Evolutionary conservation across 225 moss, liverwort and hornwort species (phyloP), one percentile per base, ranked within the genome.

Genomic region (Sphagnum contortum): DNA sequence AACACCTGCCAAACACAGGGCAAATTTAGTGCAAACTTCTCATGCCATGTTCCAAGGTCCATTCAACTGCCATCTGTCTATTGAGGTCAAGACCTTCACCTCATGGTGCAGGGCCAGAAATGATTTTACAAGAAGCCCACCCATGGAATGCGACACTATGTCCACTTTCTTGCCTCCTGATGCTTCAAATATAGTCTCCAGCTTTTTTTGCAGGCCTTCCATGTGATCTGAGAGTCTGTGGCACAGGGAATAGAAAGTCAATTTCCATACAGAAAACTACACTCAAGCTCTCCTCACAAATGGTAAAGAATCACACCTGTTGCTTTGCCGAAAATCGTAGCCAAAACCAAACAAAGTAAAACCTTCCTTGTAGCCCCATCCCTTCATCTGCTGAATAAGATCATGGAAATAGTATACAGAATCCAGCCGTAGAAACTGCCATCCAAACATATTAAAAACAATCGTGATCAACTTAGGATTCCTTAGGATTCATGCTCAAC

Each of bases 251-350:
- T 29, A 29, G 29, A 29, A 29, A 29, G 29, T 29, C 29, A 29
- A 29, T 29, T 29, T 29, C 29, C 29, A 29, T 29, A 29, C 29
- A 29, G 29, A 29, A 29, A 29, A 29, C 0, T 29, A 29, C 29
- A 29, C 29, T 29, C 29, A 29, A 29, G 29, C 29, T 29, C 29
- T 29, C 29, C 29, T 29, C 29, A 29, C 29, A 29, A 29, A 29
- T 29, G 29, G 29, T 29, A 29, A 29, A 29, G 29, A 29, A 29
- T 29, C 29, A 60, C 61, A 96, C 96, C 92, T 83, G 53, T 96
- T 96, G 75, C 96, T 96, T 71, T 96, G 96, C 61, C 96, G 96
- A 71, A 88, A 96, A 81, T 96, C 96, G 62, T 96, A 96, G 44
- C 92, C 92, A 71, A 96, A 96, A 5, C 96, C 96, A 75, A 92